phyloP scores from a whole-genome alignment of 345 rosid species.

The Pseudoturritis turrita region DNA sequence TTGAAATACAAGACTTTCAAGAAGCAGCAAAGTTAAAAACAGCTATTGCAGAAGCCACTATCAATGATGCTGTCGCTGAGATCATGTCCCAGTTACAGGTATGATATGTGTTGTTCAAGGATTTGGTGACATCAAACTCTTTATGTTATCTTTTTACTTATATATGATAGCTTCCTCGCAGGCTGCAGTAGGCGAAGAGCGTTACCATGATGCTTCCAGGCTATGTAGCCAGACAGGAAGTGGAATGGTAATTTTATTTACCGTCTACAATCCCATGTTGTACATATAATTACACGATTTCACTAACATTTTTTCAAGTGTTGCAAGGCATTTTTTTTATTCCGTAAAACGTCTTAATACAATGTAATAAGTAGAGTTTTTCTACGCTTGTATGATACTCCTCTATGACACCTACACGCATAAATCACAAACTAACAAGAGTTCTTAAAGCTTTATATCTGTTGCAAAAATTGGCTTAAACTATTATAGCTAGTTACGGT shows the following conservation, averaged over 20 bases:
- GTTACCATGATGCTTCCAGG: conserved; percentile 83
- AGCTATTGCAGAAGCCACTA: conserved; percentile 66
- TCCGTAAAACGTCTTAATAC: background rate
- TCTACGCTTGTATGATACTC: background rate
- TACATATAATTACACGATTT: no score
- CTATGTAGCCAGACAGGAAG: conserved; percentile 71
- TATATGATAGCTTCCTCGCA: conserved; percentile 27
- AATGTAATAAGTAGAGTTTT: background rate
- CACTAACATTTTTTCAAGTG: background rate
- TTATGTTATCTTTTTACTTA: conserved; percentile 1
- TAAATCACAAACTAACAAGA: background rate
- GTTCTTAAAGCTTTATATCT: background rate
- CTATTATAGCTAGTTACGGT: background rate
- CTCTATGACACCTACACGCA: background rate
- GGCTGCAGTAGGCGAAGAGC: conserved; percentile 75
- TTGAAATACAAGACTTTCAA: conserved; percentile 80
- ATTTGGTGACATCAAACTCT: conserved; percentile 1
- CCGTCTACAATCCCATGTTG: no score
- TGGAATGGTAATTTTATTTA: conserved; percentile 63
- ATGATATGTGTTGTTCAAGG: background rate
- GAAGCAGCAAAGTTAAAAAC: conserved; percentile 79
- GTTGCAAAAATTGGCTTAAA: background rate
- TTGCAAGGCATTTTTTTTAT: background rate
- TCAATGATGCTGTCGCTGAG: conserved; percentile 67
- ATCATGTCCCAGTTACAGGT: conserved; percentile 84